Percentiles rank a stretch among this genome's conserved stretches.
Evolutionary conservation across 257 asterid genomes (phyloP).

Genomic region (Scutellaria minor): DNA sequence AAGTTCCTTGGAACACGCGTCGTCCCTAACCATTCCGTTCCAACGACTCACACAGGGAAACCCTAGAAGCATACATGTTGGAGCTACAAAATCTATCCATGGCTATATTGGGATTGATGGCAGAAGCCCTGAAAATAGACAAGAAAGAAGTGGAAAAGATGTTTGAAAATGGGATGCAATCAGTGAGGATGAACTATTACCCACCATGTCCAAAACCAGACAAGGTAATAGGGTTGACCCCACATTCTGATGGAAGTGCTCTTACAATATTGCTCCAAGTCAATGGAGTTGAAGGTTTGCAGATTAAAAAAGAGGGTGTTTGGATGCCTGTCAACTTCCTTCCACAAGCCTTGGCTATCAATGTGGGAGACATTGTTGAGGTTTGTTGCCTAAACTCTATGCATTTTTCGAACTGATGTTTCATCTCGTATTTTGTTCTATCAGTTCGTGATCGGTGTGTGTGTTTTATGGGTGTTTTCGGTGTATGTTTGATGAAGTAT

Average conservation of each 20-base stretch:
- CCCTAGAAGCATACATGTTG: constrained; percentile 51
- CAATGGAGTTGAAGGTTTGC: constrained; percentile 70
- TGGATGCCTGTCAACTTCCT: constrained; percentile 64
- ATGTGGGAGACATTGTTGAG: constrained; percentile 66
- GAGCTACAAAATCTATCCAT: constrained; percentile 49
- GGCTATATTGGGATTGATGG: constrained; percentile 41
- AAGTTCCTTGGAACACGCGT: too few species aligned
- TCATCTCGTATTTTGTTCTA: too few species aligned
- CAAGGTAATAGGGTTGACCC: constrained; percentile 54
- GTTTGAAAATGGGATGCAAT: constrained; percentile 68
- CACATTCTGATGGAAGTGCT: constrained; percentile 68
- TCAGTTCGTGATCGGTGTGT: too few species aligned
- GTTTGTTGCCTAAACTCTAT: neutral
- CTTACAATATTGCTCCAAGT: constrained; percentile 64
- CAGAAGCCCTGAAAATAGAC: constrained; percentile 46
- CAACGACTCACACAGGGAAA: constrained; percentile 46
- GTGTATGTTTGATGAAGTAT: too few species aligned
- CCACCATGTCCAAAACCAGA: constrained; percentile 68
- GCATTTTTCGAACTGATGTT: neutral
- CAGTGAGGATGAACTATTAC: constrained; percentile 63
- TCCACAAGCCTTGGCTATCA: constrained; percentile 63
- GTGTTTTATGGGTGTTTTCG: too few species aligned
- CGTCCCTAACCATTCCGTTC: too few species aligned
- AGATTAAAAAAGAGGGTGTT: constrained; percentile 60
- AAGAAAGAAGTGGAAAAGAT: constrained; percentile 40